Percentiles rank a stretch among this genome's conserved stretches.
Evolutionary conservation across 371 early-diverging fungal genomes (phyloP).

Genomic region (Chytridium lagenaria): DNA sequence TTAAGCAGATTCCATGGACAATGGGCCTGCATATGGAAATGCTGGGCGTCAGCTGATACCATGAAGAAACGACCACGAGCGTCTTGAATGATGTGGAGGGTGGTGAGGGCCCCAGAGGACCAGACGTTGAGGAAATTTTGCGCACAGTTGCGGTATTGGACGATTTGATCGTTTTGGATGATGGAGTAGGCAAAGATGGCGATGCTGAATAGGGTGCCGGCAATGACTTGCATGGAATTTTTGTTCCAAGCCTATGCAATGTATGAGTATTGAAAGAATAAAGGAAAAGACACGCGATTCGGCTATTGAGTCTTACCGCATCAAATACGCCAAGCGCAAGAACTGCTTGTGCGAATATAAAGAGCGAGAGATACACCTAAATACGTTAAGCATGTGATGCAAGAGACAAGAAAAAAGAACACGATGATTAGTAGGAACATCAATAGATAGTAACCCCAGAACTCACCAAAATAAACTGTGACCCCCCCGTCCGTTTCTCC

Average conservation of each 20-base stretch:
- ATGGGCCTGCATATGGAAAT: neutral
- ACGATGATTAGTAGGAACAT: neutral
- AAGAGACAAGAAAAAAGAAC: no score
- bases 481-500: conserved; percentile 15
- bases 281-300: neutral
- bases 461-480: conserved; percentile 24
- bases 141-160: neutral
- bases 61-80: neutral
- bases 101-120: neutral
- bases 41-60: neutral
- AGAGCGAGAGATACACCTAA: conserved; percentile 29
- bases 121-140: neutral
- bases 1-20: neutral
- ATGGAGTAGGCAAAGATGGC: conserved; percentile 31
- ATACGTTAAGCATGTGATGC: no score
- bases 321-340: conserved; percentile 26
- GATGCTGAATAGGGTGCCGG: conserved; percentile 26
- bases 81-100: neutral
- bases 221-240: conserved; percentile 34
- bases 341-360: conserved; percentile 24
- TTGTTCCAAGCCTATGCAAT: conserved; percentile 42
- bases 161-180: conserved; percentile 34
- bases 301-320: conserved; percentile 13
- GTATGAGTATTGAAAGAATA: neutral
- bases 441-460: neutral